Evolutionary conservation across 177 flowering plant species (phyloP).

Genomic region (Vitis hybrid): DNA sequence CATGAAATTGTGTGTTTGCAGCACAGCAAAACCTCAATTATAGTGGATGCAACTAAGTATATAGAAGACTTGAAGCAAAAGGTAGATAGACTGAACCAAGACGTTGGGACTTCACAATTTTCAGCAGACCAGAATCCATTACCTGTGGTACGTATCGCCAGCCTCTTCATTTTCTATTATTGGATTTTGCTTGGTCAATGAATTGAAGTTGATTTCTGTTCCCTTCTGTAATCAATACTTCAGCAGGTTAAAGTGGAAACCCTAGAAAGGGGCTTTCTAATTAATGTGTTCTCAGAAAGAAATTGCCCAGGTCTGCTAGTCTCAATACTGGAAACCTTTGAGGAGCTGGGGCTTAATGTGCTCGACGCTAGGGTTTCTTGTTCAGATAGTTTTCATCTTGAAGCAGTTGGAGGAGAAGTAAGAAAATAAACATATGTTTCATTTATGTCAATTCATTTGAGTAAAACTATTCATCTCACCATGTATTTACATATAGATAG

Average conservation of each 20-base stretch:
- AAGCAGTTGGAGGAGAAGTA: slow-evolving; percentile 70
- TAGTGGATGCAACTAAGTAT: slow-evolving; percentile 40
- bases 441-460: neutral
- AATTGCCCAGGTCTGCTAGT: slow-evolving; percentile 77
- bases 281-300: slow-evolving; percentile 56
- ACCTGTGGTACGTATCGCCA: slow-evolving; percentile 30
- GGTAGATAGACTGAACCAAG: slow-evolving; percentile 28
- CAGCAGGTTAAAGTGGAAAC: slow-evolving; percentile 68
- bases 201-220: neutral
- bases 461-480: no score
- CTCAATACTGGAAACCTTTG: slow-evolving; percentile 66
- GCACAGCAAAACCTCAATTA: slow-evolving; percentile 38
- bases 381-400: slow-evolving; percentile 56
- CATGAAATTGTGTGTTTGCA: slow-evolving; percentile 13
- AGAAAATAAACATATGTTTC: slow-evolving; percentile 12
- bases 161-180: neutral
- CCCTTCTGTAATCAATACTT: neutral
- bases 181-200: neutral
- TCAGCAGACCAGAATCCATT: slow-evolving; percentile 24
- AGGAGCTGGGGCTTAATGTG: slow-evolving; percentile 70
- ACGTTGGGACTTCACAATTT: slow-evolving; percentile 14
- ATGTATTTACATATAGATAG: neutral
- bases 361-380: slow-evolving; percentile 83
- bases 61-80: slow-evolving; percentile 40
- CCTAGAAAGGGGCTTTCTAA: slow-evolving; percentile 63